These are phyloP conservation scores for Zoysia matrella DNA, from an alignment of 202 grass and related monocot species.

Conservation along the genomic window DNA sequence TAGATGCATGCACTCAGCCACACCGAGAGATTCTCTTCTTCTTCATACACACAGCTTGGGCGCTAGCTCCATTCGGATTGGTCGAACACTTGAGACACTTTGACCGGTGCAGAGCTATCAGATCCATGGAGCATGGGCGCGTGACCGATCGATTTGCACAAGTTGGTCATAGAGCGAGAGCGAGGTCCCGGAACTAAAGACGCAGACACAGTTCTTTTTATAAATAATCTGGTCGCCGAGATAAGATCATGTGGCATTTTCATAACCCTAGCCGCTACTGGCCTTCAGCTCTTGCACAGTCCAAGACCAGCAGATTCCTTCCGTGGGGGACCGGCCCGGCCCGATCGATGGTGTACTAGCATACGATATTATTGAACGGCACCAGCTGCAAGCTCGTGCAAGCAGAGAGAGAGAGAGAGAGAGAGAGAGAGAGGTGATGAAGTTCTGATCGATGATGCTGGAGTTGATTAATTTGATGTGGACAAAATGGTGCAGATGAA, in stretches of 20 bases:
- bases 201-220: constrained; percentile 25
- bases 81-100: constrained; percentile 37
- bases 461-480: constrained; percentile 33
- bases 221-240: constrained; percentile 15
- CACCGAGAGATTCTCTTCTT: background rate
- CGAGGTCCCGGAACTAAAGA: constrained; percentile 47
- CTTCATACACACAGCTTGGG: background rate
- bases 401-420: background rate
- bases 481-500: constrained; percentile 38
- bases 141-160: constrained; percentile 51
- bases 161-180: constrained; percentile 22
- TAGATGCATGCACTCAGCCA: constrained; percentile 41
- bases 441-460: constrained; percentile 4
- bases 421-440: background rate
- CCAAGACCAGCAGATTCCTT: constrained; percentile 41
- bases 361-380: constrained; percentile 34
- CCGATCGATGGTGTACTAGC: constrained; percentile 1
- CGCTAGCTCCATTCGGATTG: constrained; percentile 10
- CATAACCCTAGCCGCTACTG: constrained; percentile 37
- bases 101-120: constrained; percentile 39
- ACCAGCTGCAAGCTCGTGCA: background rate
- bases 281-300: constrained; percentile 1
- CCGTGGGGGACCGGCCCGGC: constrained; percentile 47
- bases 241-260: constrained; percentile 55
- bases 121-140: constrained; percentile 21